Conservation (phyloP, 2,329 filamentous ascomycete genomes). For the Alternaria hordeiaustralica region DNA sequence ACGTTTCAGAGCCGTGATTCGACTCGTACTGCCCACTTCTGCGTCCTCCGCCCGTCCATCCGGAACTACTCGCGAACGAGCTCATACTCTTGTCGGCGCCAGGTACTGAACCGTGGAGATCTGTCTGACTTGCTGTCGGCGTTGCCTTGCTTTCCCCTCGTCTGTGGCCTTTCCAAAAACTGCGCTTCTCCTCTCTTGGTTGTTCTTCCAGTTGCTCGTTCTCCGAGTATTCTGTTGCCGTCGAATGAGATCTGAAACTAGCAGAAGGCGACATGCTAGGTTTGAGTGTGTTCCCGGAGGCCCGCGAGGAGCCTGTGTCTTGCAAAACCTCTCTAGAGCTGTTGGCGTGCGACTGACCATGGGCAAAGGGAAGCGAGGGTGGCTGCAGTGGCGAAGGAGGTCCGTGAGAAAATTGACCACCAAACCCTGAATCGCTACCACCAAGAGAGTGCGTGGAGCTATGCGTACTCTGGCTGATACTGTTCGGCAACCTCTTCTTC, state of each 20-base stretch:
- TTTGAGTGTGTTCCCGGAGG: constrained; percentile 61
- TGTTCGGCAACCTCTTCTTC: constrained; percentile 78
- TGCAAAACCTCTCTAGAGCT: constrained; percentile 37
- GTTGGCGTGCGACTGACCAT: constrained; percentile 34
- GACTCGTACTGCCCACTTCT: constrained; percentile 45
- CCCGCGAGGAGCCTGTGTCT: constrained; percentile 53
- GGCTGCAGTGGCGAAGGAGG: constrained; percentile 43
- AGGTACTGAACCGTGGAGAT: constrained; percentile 45
- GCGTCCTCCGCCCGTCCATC: constrained; percentile 34
- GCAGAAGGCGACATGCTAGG: constrained; percentile 75
- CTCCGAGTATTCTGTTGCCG: constrained; percentile 80
- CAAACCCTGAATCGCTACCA: constrained; percentile 35
- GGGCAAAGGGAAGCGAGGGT: constrained; percentile 37
- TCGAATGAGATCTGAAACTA: constrained; percentile 75
- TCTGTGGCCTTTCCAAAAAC: constrained; percentile 72
- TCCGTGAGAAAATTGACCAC: constrained; percentile 15
- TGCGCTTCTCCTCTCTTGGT: constrained; percentile 62
- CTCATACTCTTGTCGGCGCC: constrained; percentile 50
- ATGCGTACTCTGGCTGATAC: constrained; percentile 83
- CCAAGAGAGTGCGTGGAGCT: constrained; percentile 84
- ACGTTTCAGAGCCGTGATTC: constrained; percentile 34
- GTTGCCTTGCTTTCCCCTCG: constrained; percentile 45
- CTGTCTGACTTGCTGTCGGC: constrained; percentile 45
- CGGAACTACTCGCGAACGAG: constrained; percentile 46
- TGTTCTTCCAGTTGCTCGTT: constrained; percentile 73